Evolutionary conservation across 345 rosid species (phyloP), one percentile per base, ranked within the genome.

Genomic region (Combretum micranthum): DNA sequence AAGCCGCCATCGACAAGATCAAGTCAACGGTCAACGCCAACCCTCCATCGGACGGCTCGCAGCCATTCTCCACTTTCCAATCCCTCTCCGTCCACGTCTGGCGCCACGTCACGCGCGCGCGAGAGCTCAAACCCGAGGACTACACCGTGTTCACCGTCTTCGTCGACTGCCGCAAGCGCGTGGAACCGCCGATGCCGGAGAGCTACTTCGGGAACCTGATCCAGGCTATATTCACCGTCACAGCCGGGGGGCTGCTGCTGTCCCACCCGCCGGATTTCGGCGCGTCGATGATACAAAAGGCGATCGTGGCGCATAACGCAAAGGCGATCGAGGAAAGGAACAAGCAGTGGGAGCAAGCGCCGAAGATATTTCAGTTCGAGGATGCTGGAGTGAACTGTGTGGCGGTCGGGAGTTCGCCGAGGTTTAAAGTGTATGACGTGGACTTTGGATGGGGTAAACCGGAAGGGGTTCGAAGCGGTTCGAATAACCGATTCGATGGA

Each of bases 361-460:
- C 96, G 15, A 85, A 85, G 84, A 75, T 93, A 0, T 89, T 87
- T 49, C 80, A 83, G 70, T 87, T 66, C 64, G 82, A 93, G 76
- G 97, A 93, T 21, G 99, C 96, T 0, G 99, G 97, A 2, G 76
- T 69, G 65, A 93, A 93, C 61, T 85, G 97, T 12, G 85, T 93
- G 50, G 91, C 88, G 4, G 79, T 93, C 0, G 99, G 99, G 37
- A 89, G 97, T 80, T 93, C 99, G 20, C 99, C 99, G 16, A 83
- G 97, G 82, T 93, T 93, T 59, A 65, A 58, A 74, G 94, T 93
- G 13, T 89, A 89, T 42, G 96, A 85, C 4, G 94, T 93, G 47
- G 96, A 89, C 62, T 93, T 89, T 67, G 99, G 99, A 48, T 93
- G 81, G 83, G 96, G 97, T 0, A 66, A 76, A 57, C 97, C 97